Percentiles rank a stretch among this genome's conserved stretches.
Conservation (phyloP, 2,329 filamentous ascomycete genomes). For the Aspergillus piperis region DNA sequence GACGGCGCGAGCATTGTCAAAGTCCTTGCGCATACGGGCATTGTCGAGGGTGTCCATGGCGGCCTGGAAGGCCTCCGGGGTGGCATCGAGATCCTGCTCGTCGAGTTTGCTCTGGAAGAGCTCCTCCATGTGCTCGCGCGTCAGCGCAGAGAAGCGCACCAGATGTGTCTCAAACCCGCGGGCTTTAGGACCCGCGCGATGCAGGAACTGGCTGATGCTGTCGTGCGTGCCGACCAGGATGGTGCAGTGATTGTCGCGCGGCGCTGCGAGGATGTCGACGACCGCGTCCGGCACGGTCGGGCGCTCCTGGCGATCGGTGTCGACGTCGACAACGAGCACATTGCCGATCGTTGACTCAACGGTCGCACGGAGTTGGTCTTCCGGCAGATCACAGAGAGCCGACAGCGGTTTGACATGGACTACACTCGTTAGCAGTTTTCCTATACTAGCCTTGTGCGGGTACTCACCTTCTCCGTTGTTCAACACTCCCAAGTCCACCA, state of each 20-base stretch:
- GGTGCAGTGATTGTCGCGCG: slow-evolving; percentile 17
- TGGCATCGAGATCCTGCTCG: slow-evolving; percentile 19
- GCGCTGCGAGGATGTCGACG: slow-evolving; percentile 4
- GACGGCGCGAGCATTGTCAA: slow-evolving; percentile 21
- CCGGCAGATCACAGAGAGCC: slow-evolving; percentile 7
- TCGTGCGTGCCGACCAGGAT: slow-evolving; percentile 16
- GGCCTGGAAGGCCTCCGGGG: slow-evolving; percentile 20
- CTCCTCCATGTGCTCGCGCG: slow-evolving; percentile 18
- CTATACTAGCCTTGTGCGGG: not conserved
- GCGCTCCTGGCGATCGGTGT: slow-evolving; percentile 9
- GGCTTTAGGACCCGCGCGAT: slow-evolving; percentile 7
- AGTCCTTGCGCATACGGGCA: slow-evolving; percentile 22
- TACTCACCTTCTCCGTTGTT: slow-evolving; percentile 15
- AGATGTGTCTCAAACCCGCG: slow-evolving; percentile 9
- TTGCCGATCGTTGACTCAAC: slow-evolving; percentile 13
- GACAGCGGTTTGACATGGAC: slow-evolving; percentile 10
- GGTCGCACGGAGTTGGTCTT: slow-evolving; percentile 5
- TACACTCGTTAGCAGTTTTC: slow-evolving; percentile 1
- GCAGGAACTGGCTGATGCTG: slow-evolving; percentile 17
- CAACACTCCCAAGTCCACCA: slow-evolving; percentile 22
- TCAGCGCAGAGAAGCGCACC: slow-evolving; percentile 17
- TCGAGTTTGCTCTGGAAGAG: slow-evolving; percentile 19
- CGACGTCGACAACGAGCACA: slow-evolving; percentile 22
- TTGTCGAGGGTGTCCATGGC: slow-evolving; percentile 21
- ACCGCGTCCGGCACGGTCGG: slow-evolving; percentile 10